Base-by-base conservation (phyloP, 1,284 basidiomycete species). In the Cryptococcus amylolentus region DNA sequence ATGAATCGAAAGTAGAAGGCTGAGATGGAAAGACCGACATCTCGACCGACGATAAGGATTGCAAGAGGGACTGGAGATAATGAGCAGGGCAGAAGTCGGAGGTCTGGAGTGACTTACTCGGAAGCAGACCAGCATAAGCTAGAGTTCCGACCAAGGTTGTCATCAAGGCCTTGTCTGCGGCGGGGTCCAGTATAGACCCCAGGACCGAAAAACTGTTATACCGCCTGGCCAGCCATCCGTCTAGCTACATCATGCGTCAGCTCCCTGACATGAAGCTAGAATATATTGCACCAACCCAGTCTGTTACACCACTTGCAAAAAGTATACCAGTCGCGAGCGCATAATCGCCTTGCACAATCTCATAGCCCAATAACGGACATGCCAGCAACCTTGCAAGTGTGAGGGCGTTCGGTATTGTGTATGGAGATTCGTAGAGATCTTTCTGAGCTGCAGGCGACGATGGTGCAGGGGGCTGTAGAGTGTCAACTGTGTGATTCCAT, bases 141-240 rank as follows among this genome's bases (percentile, higher is more conserved):
- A 98, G 79, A 1, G 91, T 88, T 48, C 95, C 80, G 2, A 91
- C 92, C 72, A 98, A 81, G 1, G 94, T 97, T 1, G 95, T 96
- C 87, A 98, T 90, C 46, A 99, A 80, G 26, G 86, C 82, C 79
- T 99, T 99, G 82, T 99, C 95, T 2, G 96, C 95, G 0, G 94
- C 92, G 8, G 95, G 95, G 75, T 99, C 96, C 7, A 98, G 83
- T 57, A 98, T 94, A 12, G 89, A 90, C 10, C 95, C 95, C 38
- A 98, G 82, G 10, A 98, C 91, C 10, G 90, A 88, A 49, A 79
- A 83, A 87, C 92, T 88, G 44, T 88, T 86, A 80, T 83, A 96
- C 58, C 83, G 83, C 58, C 95, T 82, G 1, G 95, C 96, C 49
- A 98, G 78, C 73, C 82, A 96, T 1, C 95, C 95, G 69, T 98